phyloP scores from a whole-genome alignment of 2,329 filamentous ascomycete genomes.

The Colletotrichum brevisporum region DNA sequence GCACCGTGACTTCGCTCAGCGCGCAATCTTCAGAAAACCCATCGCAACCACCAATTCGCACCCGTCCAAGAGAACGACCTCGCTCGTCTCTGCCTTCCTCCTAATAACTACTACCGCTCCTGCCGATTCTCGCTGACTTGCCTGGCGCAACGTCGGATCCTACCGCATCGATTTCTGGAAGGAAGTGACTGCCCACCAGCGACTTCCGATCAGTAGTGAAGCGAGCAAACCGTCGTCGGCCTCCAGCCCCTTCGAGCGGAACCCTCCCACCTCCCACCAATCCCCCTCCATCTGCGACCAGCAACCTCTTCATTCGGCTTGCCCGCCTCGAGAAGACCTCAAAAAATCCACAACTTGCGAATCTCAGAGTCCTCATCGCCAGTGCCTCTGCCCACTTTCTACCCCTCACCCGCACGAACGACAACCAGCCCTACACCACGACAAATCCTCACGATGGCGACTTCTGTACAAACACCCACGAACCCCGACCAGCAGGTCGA shows the following conservation, averaged over 20 bases:
- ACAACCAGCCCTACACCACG: constrained; percentile 23
- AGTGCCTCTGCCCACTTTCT: constrained; percentile 26
- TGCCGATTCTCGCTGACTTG: constrained; percentile 47
- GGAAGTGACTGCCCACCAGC: constrained; percentile 48
- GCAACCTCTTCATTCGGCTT: constrained; percentile 9
- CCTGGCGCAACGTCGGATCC: constrained; percentile 56
- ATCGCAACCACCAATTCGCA: constrained; percentile 40
- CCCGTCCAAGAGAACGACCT: constrained; percentile 31
- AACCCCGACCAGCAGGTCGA: constrained; percentile 68
- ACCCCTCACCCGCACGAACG: constrained; percentile 31
- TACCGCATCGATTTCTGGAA: constrained; percentile 39
- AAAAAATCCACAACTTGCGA: constrained; percentile 20
- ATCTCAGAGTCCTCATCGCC: constrained; percentile 14
- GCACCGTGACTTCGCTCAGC: constrained; percentile 24
- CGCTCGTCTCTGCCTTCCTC: constrained; percentile 14
- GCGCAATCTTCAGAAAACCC: constrained; percentile 39
- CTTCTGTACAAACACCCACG: constrained; percentile 44
- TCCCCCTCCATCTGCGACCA: constrained; percentile 25
- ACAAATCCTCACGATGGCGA: constrained; percentile 52
- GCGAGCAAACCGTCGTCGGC: constrained; percentile 35
- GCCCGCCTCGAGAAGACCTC: constrained; percentile 13
- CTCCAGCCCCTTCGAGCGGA: constrained; percentile 36
- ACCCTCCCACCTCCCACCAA: constrained; percentile 37
- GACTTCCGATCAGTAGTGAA: constrained; percentile 41
- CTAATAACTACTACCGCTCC: constrained; percentile 8